A percentile compares a stretch with the other conserved stretches of the same genome.
Evolutionary conservation across 2,329 filamentous ascomycete species (phyloP).

Genomic region (Hymenoscyphus salicellus): DNA sequence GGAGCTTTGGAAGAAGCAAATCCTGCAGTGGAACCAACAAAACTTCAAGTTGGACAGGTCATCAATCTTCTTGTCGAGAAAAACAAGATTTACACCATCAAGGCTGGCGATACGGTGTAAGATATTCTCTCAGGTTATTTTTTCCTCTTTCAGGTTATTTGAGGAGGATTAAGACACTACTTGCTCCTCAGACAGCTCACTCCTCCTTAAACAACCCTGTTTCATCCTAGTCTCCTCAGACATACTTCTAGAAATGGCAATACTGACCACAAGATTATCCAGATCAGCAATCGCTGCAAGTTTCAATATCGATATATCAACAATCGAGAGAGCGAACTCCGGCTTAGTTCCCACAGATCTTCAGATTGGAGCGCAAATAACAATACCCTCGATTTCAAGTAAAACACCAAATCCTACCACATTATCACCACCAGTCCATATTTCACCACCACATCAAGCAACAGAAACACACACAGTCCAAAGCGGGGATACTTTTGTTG

Average conservation of each 20-base stretch:
- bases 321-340: constrained; percentile 13
- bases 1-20: constrained; percentile 14
- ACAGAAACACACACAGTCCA: constrained; percentile 7
- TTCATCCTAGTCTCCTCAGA: too few species aligned
- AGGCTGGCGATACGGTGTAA: background rate
- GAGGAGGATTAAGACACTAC: too few species aligned
- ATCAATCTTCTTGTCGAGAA: background rate
- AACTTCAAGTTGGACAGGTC: constrained; percentile 14
- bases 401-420: background rate
- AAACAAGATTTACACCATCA: background rate
- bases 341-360: constrained; percentile 12
- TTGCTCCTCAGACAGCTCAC: too few species aligned
- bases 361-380: constrained; percentile 11
- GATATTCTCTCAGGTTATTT: too few species aligned
- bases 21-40: constrained; percentile 10
- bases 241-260: too few species aligned
- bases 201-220: too few species aligned
- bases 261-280: too few species aligned
- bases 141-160: too few species aligned
- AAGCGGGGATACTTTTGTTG: constrained; percentile 11
- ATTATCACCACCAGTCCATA: background rate
- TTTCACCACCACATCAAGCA: background rate
- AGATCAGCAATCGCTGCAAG: background rate
- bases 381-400: constrained; percentile 5
- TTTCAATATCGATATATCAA: background rate